Base-by-base conservation (phyloP, 768 basidiomycete species). In the Lactarius akahatsu region DNA sequence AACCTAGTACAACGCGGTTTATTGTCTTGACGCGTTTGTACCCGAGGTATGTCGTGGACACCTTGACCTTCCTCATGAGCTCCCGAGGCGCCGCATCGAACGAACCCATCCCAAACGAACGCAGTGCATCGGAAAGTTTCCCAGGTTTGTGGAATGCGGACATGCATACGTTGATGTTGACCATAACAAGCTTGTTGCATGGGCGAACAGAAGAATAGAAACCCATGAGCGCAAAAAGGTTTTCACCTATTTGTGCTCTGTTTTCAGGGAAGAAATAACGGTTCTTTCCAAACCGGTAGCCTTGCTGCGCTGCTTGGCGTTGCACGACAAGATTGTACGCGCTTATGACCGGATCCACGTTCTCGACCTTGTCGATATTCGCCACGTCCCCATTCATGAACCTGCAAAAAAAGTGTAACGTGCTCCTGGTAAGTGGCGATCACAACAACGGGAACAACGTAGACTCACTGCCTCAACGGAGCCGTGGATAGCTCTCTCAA, bases 241-340 rank as follows among this genome's bases (percentile, higher is more conserved):
- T 81, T 3, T 71, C 71, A 0, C 77, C 77, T 15, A 84, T 73
- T 0, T 68, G 69, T 50, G 70, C 45, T 20, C 69, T 62, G 0
- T 63, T 63, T 8, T 74, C 64, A 5, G 73, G 73, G 77, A 89
- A 89, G 76, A 90, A 91, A 74, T 85, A 90, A 15, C 85, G 81
- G 67, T 87, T 87, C 60, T 83, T 78, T 1, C 88, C 88, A 13
- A 89, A 85, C 72, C 85, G 82, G n/a, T 86, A 79, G 9, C 85
- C 87, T 1, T 80, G 77, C 38, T 82, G 77, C 70, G 81, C 80
- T 16, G 87, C 82, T 69, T 83, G 79, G 58, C 86, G 80, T 57
- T 85, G 82, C 6, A 90, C 75, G 59, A 90, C 78, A 28, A 91
- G 76, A 71, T 91, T 90, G 57, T 90, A 72, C 3, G 87, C 88